These are phyloP conservation scores for Pulveroboletus ravenelii DNA, from an alignment of 768 basidiomycete species.

Conservation along the genomic window DNA sequence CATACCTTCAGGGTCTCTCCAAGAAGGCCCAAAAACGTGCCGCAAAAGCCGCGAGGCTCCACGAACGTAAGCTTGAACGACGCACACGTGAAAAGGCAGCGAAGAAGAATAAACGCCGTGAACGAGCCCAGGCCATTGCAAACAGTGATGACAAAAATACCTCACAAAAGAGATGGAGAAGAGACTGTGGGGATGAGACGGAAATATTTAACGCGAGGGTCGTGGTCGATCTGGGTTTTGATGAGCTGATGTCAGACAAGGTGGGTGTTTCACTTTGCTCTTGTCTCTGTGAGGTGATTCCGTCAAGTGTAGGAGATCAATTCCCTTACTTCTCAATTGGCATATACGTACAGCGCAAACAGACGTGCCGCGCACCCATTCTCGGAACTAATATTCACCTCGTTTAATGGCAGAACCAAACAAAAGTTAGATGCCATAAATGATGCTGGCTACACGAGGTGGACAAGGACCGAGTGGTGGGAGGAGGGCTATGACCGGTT, in stretches of 20 bases:
- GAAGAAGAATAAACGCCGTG: slow-evolving; percentile 67
- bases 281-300: slow-evolving; percentile 11
- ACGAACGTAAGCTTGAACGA: slow-evolving; percentile 65
- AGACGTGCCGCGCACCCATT: slow-evolving; percentile 69
- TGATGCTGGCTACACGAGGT: slow-evolving; percentile 69
- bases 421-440: slow-evolving; percentile 59
- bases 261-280: slow-evolving; percentile 43
- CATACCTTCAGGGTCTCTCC: slow-evolving; percentile 43
- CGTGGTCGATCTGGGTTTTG: slow-evolving; percentile 87
- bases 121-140: slow-evolving; percentile 47
- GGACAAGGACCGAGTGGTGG: slow-evolving; percentile 85
- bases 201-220: slow-evolving; percentile 55
- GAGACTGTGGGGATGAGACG: slow-evolving; percentile 36
- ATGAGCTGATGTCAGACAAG: slow-evolving; percentile 90
- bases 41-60: slow-evolving; percentile 62
- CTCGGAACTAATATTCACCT: slow-evolving; percentile 69
- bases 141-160: slow-evolving; percentile 39
- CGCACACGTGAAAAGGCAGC: slow-evolving; percentile 73
- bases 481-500: slow-evolving; percentile 64
- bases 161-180: slow-evolving; percentile 17
- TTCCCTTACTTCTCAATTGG: slow-evolving; percentile 85
- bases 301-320: slow-evolving; percentile 66
- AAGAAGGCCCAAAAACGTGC: slow-evolving; percentile 78
- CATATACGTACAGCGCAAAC: slow-evolving; percentile 89
- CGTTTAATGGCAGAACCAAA: slow-evolving; percentile 67